These are phyloP conservation scores for Pisolithus tinctorius DNA, from an alignment of 768 basidiomycete species.

Conservation along the genomic window DNA sequence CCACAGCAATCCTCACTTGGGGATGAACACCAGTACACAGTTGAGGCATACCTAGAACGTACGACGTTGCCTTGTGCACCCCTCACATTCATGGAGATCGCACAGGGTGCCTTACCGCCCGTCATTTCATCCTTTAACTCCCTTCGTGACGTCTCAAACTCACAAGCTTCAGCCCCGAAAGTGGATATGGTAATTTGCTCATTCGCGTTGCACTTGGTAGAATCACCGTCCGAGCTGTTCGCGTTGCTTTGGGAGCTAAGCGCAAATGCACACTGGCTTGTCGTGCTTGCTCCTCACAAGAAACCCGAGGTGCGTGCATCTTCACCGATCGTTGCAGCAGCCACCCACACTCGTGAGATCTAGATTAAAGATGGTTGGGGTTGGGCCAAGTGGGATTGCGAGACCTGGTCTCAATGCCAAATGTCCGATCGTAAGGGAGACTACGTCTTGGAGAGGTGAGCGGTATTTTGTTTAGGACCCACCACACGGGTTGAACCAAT, in stretches of 20 bases:
- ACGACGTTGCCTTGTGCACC: conserved; percentile 49
- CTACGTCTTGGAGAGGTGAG: conserved; percentile 43
- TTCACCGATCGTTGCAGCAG: background rate
- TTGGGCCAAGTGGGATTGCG: conserved; percentile 55
- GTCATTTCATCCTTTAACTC: conserved; percentile 8
- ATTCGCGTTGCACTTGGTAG: conserved; percentile 67
- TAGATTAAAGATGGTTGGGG: conserved; percentile 66
- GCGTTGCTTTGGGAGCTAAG: conserved; percentile 60
- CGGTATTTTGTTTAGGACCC: background rate
- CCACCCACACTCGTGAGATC: background rate
- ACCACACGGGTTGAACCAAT: background rate
- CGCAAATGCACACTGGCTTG: conserved; percentile 54
- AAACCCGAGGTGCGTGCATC: conserved; percentile 54
- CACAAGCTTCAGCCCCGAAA: background rate
- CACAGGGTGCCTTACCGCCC: conserved; percentile 46
- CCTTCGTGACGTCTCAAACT: conserved; percentile 2
- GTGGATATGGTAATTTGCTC: conserved; percentile 67
- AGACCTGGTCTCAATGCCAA: conserved; percentile 37
- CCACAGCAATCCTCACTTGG: conserved; percentile 9
- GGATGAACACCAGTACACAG: conserved; percentile 43
- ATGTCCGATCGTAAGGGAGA: conserved; percentile 39
- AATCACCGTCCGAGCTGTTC: conserved; percentile 54
- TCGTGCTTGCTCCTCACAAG: conserved; percentile 70
- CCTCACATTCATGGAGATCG: conserved; percentile 58
- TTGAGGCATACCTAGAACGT: conserved; percentile 48